A percentile compares a stretch with the other conserved stretches of the same genome.
These are phyloP conservation scores for Coelastrella sp. DNA, from an alignment of 139 green algal species.

Conservation along the genomic window DNA sequence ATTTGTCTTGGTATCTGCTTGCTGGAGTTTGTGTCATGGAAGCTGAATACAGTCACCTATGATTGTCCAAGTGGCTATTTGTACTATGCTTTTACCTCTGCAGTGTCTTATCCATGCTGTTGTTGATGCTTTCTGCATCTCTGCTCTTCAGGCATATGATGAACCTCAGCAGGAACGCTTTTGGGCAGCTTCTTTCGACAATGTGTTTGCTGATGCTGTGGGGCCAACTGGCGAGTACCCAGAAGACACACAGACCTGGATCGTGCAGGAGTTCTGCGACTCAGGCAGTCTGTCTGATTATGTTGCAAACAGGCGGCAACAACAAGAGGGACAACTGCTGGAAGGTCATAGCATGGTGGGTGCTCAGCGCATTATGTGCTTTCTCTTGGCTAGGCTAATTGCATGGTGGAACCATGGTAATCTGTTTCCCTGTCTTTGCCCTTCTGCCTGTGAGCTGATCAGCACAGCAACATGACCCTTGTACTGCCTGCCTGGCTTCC, in stretches of 20 bases:
- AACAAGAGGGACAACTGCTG: neutral
- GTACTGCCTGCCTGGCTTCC: too few species aligned
- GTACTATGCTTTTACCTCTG: too few species aligned
- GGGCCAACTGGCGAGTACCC: conserved; percentile 1
- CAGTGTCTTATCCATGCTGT: neutral
- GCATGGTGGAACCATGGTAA: too few species aligned
- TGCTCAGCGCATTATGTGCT: too few species aligned
- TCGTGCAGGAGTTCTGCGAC: conserved; percentile 40
- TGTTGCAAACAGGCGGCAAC: neutral
- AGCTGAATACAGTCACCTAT: too few species aligned
- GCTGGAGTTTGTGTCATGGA: too few species aligned
- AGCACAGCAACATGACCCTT: too few species aligned
- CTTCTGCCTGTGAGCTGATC: too few species aligned
- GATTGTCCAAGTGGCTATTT: too few species aligned
- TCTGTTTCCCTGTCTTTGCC: too few species aligned
- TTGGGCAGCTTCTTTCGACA: neutral
- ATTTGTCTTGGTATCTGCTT: too few species aligned
- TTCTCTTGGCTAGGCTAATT: too few species aligned
- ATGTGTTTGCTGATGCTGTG: neutral
- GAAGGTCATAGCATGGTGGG: conserved; percentile 16
- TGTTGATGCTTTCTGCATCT: neutral
- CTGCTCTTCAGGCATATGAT: neutral
- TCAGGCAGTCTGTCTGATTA: conserved; percentile 32
- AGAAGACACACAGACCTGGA: conserved; percentile 30
- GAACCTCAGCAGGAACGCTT: neutral